Evolutionary conservation across 257 asterid species (phyloP), one percentile per base, ranked within the genome.

Genomic region (Jasminum sambac): DNA sequence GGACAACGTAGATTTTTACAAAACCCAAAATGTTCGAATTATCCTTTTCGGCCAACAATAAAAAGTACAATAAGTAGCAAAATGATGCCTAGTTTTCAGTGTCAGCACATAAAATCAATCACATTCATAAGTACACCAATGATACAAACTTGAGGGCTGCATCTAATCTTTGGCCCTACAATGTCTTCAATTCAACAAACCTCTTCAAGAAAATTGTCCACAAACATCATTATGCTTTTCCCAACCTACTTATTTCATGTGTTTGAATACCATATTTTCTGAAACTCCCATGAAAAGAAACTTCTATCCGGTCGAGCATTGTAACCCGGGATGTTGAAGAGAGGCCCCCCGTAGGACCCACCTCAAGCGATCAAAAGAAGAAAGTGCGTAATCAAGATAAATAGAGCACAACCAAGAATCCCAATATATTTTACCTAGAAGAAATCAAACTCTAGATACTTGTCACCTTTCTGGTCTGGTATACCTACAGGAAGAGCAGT

Each of bases 401-500:
- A 55, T 14, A 5, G 16, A 55, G 62, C 62, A 55, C 62, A 9
- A 55, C 34, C 62, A 17, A 21, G 7, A 55, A 71, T 70, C n/a
- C n/a, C n/a, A n/a, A n/a, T n/a, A n/a, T n/a, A n/a, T n/a, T n/a
- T n/a, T 65, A 48, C 67, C 84, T 80, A 81, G 72, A 81, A 81
- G 80, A 81, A 81, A 73, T 77, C 85, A 59, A 81, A 81, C 68
- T 77, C 85, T 24, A 81, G 78, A 68, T 71, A 81, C 64, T 71
- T 81, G 44, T 81, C 77, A 65, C 78, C 50, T 46, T 74, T 81
- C 43, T 75, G 48, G 46, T 58, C 72, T 12, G 79, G 70, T 52
- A 72, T 12, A 14, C 67, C 75, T 25, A 69, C 62, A 19, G 67
- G 68, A 13, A 25, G 57, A 16, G 70, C 74, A 30, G 76, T 40